Base-by-base conservation (phyloP, 306 rosid genomes). In the Hippophae rhamnoides region DNA sequence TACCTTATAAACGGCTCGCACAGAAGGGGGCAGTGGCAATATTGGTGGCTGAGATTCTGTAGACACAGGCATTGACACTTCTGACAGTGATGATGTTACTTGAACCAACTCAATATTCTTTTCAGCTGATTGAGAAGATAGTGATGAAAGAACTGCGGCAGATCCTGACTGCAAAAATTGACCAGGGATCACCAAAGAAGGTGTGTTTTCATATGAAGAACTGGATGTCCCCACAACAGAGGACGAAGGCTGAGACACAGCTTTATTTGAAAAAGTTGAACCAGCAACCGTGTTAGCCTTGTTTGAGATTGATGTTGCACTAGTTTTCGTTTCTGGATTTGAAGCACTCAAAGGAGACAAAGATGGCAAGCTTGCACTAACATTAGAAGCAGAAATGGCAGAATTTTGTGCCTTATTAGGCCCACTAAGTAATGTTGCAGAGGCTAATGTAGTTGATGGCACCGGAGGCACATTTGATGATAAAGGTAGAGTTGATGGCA, bases 61-160 rank as follows among this genome's bases (percentile, higher is more conserved):
- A 23, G 81, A 68, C 66, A 75, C 76, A 38, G 84, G 69, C 43
- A 67, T 47, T 43, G 78, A 60, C 44, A 56, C 73, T 58, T 83
- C 87, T 12, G 77, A 65, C 54, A 85, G 55, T 60, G 87, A 52
- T 10, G 89, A 76, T 43, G 85, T 78, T 60, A 74, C 82, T 60
- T 79, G 83, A 76, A 90, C 80, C 57, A 85, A 89, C 65, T 90
- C 96, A 62, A 87, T 89, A 69, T 87, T 89, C 79, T 83, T 85
- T 45, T 81, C 89, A 52, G 81, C 67, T 13, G 76, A 65, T 64
- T 77, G 95, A 27, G 72, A 66, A 70, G 82, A 58, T 61, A 67
- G 85, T 58, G 86, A 62, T 23, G 84, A 74, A 65, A 89, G 73
- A 57, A 58, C 84, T 44, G 59, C 47, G 18, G 84, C 46, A 60